Base-by-base conservation (phyloP, 2,329 filamentous ascomycete genomes). In the Tolypocladium pustulatum region DNA sequence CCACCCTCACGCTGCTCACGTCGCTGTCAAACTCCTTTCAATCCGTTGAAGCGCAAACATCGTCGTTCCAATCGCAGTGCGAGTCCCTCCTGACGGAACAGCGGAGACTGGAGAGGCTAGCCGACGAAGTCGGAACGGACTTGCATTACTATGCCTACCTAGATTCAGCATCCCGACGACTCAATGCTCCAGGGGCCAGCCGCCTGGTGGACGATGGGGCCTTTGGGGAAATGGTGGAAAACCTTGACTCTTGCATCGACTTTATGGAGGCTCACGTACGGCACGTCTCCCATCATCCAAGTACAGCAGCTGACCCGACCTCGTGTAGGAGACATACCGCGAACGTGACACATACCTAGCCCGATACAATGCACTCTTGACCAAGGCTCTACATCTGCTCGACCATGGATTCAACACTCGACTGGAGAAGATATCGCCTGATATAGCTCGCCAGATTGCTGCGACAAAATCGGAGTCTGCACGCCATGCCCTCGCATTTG, bases 101-200 rank as follows among this genome's bases (percentile, higher is more conserved):
- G 74, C 84, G 82, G 65, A 85, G 89, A 30, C 80, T 97, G 46
- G 86, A 90, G 61, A 82, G 81, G 63, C 81, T 99, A 49, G 91
- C 91, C 3, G 85, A 95, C 64, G 87, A 91, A 60, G 88, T 99
- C 59, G 88, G 90, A 32, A 89, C 90, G 30, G 95, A 97, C 65
- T 78, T 97, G n/a, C 87, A 92, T 68, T 97, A 96, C 73, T 99
- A 99, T 72, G 85, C 89, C 25, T 97, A 96, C 69, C 81, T 99
- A 7, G 94, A 99, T 63, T 91, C 88, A 54, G 91, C 93, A 61
- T 96, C 91, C 0, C 83, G 92, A 58, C 84, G 91, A 17, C 83
- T 99, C 59, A 97, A 97, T 76, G 92, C 92, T 0, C 92, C 94
- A 0, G 91, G 92, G 1, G 92, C 93, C 25, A 87, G 90, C 55